Conservation (phyloP, 2,329 filamentous ascomycete genomes). For the Macrophomina phaseolina region DNA sequence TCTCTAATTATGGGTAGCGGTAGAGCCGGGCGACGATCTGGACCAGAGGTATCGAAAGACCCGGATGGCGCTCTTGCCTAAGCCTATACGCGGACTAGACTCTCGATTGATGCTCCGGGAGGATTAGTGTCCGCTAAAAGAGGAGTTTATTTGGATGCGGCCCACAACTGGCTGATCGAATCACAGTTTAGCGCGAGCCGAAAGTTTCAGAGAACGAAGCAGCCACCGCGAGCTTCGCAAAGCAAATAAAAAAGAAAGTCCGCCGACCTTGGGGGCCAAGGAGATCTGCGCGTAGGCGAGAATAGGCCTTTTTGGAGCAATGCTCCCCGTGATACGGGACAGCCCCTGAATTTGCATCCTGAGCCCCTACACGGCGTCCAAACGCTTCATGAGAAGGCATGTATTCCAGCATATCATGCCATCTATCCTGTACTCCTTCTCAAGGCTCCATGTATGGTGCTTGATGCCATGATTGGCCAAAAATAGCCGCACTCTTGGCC, state of each 20-base stretch:
- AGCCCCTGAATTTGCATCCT: too few species aligned
- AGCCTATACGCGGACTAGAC: neutral
- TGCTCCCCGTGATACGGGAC: too few species aligned
- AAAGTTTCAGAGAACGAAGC: conserved; percentile 5
- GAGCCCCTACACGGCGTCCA: too few species aligned
- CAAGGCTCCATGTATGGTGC: too few species aligned
- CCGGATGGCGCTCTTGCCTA: neutral
- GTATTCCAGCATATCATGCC: too few species aligned
- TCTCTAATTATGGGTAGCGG: neutral
- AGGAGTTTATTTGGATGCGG: neutral
- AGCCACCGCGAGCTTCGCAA: neutral
- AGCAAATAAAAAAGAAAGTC: neutral
- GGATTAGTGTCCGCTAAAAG: neutral
- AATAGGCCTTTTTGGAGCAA: too few species aligned
- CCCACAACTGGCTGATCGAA: neutral
- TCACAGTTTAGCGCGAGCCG: conserved; percentile 1
- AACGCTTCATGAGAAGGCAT: too few species aligned
- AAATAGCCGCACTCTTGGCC: neutral
- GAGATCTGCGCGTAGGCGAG: neutral
- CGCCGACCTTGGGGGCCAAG: neutral
- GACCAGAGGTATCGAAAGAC: neutral
- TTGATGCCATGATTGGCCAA: neutral
- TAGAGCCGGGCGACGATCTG: neutral
- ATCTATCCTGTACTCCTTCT: too few species aligned
- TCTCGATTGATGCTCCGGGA: neutral